Evolutionary conservation across 1,284 basidiomycete genomes (phyloP).

Genomic region (Taiwanofungus camphoratus): DNA sequence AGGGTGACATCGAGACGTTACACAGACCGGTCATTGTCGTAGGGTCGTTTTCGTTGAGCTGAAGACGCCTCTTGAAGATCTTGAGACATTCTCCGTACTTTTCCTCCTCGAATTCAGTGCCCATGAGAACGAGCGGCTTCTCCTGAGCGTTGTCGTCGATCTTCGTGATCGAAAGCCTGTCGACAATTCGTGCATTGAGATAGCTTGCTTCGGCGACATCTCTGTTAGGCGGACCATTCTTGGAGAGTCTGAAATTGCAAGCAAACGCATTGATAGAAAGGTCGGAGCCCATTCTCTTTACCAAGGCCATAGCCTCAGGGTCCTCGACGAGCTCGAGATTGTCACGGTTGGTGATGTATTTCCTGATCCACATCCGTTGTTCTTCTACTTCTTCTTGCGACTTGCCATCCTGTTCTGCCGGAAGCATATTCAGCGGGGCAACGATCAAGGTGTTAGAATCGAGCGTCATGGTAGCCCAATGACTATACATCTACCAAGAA

Average conservation of each 20-base stretch:
- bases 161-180: conserved; percentile 13
- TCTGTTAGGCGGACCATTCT: conserved; percentile 30
- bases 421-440: conserved; percentile 33
- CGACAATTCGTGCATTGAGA: conserved; percentile 37
- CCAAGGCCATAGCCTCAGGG: conserved; percentile 26
- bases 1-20: conserved; percentile 42
- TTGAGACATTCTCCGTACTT: conserved; percentile 30
- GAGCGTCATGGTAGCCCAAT: conserved; percentile 36
- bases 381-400: conserved; percentile 27
- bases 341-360: conserved; percentile 27
- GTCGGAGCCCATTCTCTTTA: conserved; percentile 36
- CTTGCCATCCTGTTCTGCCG: conserved; percentile 24
- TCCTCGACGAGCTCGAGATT: conserved; percentile 33
- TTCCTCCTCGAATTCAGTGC: conserved; percentile 29
- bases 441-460: conserved; percentile 29
- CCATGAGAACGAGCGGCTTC: conserved; percentile 32
- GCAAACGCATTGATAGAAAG: conserved; percentile 41
- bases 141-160: conserved; percentile 21
- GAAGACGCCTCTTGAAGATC: conserved; percentile 33
- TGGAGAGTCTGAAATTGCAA: conserved; percentile 37
- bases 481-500: conserved; percentile 26
- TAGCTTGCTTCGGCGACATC: conserved; percentile 40
- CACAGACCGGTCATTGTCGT: conserved; percentile 33
- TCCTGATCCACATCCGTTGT: conserved; percentile 34
- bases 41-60: conserved; percentile 24